Base-by-base conservation (phyloP, 2,329 filamentous ascomycete genomes). In the Colletotrichum noveboracense region DNA sequence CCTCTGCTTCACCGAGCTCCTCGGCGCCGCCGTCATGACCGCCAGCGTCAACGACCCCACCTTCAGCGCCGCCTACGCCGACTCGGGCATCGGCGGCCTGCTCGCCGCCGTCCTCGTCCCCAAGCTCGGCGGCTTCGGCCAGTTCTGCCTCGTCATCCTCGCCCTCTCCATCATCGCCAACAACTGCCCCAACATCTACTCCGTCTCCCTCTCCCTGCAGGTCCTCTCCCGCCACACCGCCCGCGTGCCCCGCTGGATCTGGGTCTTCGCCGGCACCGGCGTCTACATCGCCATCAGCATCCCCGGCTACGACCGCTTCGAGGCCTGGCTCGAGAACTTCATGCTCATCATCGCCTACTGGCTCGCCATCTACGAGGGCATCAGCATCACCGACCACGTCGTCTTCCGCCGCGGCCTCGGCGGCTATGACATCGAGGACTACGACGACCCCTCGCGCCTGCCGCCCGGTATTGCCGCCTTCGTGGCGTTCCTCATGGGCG, bases 141-240 rank as follows among this genome's bases (percentile, higher is more conserved):
- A 93, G 81, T 94, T 95, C 87, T 95, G 93, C 82, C 84, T 94
- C 30, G 88, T 93, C 69, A 87, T 94, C 62, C 88, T 94, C 10
- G 91, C 91, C 3, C 87, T 94, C 16, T 91, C 90, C 69, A 93
- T 93, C 81, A 88, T 94, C 77, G 93, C 92, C 74, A 94, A 93
- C 85, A 94, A 94, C 84, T 93, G 91, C 81, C 92, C 92, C 7
- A 94, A 94, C 82, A 91, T 93, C 82, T 95, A 96, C 87, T 94
- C 92, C 21, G 90, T 92, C 64, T 89, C 90, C 7, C 87, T 95
- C 52, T 92, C 91, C 14, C 87, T 94, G 48, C 93, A 95, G 81
- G 90, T 94, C 16, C 84, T 95, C 52, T 88, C 88, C 12, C 88
- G 88, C 58, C 88, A 87, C 81, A 90, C 91, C 2, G 89, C 91